A percentile compares a stretch with the other conserved stretches of the same genome.
Evolutionary conservation across 73 alveolate species (phyloP).

Genomic region (Paramecium primaurelia): DNA sequence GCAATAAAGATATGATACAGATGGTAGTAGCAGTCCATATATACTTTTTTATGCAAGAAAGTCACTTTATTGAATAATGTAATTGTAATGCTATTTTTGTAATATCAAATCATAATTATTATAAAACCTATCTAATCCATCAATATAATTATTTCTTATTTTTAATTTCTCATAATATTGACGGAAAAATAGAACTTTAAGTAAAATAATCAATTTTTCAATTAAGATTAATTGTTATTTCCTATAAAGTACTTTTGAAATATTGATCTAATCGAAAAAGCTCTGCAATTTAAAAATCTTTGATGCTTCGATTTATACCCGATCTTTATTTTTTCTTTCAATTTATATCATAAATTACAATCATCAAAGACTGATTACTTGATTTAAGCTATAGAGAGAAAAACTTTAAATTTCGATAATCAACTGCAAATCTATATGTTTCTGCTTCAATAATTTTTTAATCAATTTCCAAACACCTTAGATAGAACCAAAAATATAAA

Average conservation of each 20-base stretch:
- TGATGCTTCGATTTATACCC: constrained; percentile 26
- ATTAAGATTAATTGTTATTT: too few relatives aligned
- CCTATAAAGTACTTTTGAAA: not conserved
- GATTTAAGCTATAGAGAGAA: not conserved
- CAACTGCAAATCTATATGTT: not conserved
- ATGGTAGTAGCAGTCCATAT: constrained; percentile 57
- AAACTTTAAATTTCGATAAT: not conserved
- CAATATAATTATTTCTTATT: not conserved
- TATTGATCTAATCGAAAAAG: not conserved
- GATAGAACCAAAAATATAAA: not conserved
- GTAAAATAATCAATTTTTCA: too few relatives aligned
- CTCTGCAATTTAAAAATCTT: constrained; percentile 26
- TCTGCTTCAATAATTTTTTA: not conserved
- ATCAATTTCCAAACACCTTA: not conserved
- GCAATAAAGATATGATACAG: not conserved
- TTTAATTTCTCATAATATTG: not conserved
- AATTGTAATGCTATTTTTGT: not conserved
- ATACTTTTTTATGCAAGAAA: constrained; percentile 40
- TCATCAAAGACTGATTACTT: not conserved
- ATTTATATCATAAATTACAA: not conserved
- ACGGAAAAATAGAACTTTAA: too few relatives aligned
- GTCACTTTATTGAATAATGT: not conserved
- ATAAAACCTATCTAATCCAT: constrained; percentile 39
- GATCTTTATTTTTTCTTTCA: not conserved
- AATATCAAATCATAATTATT: not conserved